These are phyloP conservation scores for Solanum chilense DNA, from an alignment of 257 asterid genomes.

Conservation along the genomic window DNA sequence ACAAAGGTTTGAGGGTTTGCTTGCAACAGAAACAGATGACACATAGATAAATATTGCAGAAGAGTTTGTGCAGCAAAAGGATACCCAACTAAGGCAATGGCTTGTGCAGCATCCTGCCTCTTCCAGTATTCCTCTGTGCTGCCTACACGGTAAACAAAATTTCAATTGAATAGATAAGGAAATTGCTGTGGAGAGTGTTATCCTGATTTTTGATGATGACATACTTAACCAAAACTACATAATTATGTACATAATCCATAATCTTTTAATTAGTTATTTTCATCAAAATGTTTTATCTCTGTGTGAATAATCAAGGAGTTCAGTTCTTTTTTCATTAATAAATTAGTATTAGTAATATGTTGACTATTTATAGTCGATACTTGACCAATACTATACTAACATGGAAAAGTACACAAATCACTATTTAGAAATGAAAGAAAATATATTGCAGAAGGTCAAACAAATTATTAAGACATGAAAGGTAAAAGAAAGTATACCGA, in stretches of 20 bases:
- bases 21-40: neutral
- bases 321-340: neutral
- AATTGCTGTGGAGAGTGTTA: neutral
- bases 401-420: neutral
- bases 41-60: neutral
- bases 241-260: neutral
- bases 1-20: neutral
- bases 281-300: neutral
- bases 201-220: neutral
- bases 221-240: neutral
- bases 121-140: slow-evolving; percentile 34
- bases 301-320: neutral
- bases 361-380: neutral
- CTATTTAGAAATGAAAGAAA: neutral
- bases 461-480: neutral
- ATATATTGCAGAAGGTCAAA: neutral
- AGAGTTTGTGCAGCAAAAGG: neutral
- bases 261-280: no score
- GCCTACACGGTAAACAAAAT: slow-evolving; percentile 4
- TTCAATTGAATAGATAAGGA: neutral
- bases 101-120: slow-evolving; percentile 39
- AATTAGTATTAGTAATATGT: neutral
- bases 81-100: slow-evolving; percentile 28
- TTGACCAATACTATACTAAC: neutral
- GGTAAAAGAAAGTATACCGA: slow-evolving; percentile 9